Base-by-base conservation (phyloP, 2,329 filamentous ascomycete species). In the Xylaria polymorpha region DNA sequence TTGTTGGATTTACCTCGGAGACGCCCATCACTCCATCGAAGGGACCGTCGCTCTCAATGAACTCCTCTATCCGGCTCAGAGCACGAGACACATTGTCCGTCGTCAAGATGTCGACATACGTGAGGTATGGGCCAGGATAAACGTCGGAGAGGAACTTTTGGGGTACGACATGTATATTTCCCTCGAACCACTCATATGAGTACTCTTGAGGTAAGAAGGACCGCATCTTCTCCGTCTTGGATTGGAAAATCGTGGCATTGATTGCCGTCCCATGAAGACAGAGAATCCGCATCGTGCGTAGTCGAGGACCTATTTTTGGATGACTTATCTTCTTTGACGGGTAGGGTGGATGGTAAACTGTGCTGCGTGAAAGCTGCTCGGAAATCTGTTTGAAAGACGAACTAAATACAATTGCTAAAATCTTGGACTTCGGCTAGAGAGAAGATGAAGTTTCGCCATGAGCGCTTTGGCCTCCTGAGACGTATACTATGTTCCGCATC, bases 181-280 rank as follows among this genome's bases (percentile, higher is more conserved):
- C 61, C n/a, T 63, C 61, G 9, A 63, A 39, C 61, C 61, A 63
- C 61, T 63, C 61, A 39, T 63, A 63, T 5, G 50, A 56, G 32
- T 63, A 57, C n/a, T 63, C 61, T 2, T 39, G 39, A 56, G 61
- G 61, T 37, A 63, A 39, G 20, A 56, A 57, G 20, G 61, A 56
- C 20, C 61, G 50, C 51, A 63, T 46, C 41, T 63, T 63, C 48
- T 63, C 61, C 8, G 61, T 63, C 51, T 63, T 63, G 39, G 61
- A 63, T 48, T 56, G 39, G 61, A 63, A 63, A 32, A 63, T 35
- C 9, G 50, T 46, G 51, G 61, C 51, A 29, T 63, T 63, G 39
- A 63, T 63, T 43, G 61, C 61, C 39, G 61, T 63, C n/a, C 61
- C 61, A 39, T 63, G 61, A 29, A 63, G 61, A 57, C 61, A 63